A percentile compares a stretch with the other conserved stretches of the same genome.
phyloP scores from a whole-genome alignment of 2,329 filamentous ascomycete genomes.

The Polytolypa hystricis region DNA sequence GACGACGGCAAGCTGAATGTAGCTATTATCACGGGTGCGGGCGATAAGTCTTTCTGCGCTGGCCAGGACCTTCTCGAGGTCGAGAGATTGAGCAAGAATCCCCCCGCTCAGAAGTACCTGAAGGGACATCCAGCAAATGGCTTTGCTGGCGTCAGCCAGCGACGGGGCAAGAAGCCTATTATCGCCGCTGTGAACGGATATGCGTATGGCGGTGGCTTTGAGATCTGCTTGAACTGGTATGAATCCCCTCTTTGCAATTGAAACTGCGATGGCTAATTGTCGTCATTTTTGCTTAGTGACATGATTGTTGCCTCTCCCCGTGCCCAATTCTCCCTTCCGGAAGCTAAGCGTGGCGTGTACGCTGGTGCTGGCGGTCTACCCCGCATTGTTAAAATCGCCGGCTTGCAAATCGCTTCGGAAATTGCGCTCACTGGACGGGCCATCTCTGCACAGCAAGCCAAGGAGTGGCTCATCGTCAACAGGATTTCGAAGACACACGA shows the following conservation, averaged over 20 bases:
- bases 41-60: constrained; percentile 35
- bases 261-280: too few relatives aligned
- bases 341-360: constrained; percentile 59
- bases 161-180: constrained; percentile 58
- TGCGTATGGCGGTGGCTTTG: constrained; percentile 65
- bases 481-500: constrained; percentile 54
- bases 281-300: constrained; percentile 60
- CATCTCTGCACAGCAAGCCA: constrained; percentile 49
- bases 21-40: constrained; percentile 32
- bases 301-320: constrained; percentile 49
- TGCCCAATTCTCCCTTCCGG: constrained; percentile 58
- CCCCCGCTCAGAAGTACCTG: constrained; percentile 14
- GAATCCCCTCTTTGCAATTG: constrained; percentile 10
- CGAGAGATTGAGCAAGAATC: constrained; percentile 18
- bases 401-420: constrained; percentile 58
- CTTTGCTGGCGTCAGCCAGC: constrained; percentile 45
- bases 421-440: constrained; percentile 56
- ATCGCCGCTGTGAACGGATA: constrained; percentile 69
- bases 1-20: constrained; percentile 30
- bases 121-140: constrained; percentile 36
- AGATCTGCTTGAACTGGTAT: constrained; percentile 82
- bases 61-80: constrained; percentile 37
- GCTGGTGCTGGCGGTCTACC: constrained; percentile 61
- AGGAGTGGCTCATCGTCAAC: constrained; percentile 56
- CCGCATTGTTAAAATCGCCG: constrained; percentile 55